Conservation (phyloP, 306 rosid genomes). For the Vigna angularis region DNA sequence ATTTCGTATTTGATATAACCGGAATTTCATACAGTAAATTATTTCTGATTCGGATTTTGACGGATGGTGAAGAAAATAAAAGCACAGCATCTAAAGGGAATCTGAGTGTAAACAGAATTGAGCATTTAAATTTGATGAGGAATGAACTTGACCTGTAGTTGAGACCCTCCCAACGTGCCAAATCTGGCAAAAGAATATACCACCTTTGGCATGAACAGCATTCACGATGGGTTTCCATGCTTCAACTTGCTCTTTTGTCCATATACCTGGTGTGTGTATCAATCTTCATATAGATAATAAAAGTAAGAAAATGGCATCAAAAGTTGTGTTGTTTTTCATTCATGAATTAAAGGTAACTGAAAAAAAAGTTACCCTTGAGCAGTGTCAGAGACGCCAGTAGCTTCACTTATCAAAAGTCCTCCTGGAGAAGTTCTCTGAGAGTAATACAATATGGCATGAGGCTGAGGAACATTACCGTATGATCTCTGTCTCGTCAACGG, state of each 20-base stretch:
- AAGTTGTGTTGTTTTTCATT: background rate
- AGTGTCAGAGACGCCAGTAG: conserved; percentile 37
- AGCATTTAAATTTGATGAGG: background rate
- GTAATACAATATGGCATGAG: conserved; percentile 67
- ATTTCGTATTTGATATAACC: too few species aligned
- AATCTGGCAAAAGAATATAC: conserved; percentile 60
- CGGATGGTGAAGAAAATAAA: background rate
- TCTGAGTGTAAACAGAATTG: background rate
- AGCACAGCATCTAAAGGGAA: background rate
- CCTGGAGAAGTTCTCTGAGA: conserved; percentile 55
- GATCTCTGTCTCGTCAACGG: conserved; percentile 48
- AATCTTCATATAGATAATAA: conserved; percentile 12
- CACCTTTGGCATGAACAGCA: conserved; percentile 62
- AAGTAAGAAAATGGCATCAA: background rate
- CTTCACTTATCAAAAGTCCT: conserved; percentile 25
- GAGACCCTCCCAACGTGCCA: conserved; percentile 43
- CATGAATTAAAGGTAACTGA: background rate
- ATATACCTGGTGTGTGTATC: conserved; percentile 49
- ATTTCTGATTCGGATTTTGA: background rate
- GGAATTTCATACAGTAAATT: too few species aligned
- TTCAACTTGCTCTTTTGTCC: conserved; percentile 61
- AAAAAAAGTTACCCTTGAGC: conserved; percentile 40
- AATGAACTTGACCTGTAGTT: conserved; percentile 29
- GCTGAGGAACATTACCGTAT: conserved; percentile 58
- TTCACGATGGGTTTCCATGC: conserved; percentile 55